Evolutionary conservation across 768 basidiomycete genomes (phyloP).

Genomic region (Leccinum subgranulosum): DNA sequence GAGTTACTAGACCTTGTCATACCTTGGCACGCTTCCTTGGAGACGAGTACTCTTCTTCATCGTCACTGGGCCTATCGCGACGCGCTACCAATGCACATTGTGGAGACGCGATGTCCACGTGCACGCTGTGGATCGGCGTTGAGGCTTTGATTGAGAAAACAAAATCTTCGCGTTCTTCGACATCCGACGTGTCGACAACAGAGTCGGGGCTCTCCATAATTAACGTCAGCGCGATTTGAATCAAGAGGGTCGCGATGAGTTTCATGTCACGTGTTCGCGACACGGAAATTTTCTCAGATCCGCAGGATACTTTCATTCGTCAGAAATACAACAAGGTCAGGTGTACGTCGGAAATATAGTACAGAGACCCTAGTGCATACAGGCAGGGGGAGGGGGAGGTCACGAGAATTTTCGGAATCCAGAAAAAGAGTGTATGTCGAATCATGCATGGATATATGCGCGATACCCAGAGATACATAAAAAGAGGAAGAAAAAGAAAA

Average conservation of each 20-base stretch:
- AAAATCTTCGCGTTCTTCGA: constrained; percentile 54
- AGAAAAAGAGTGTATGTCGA: constrained; percentile 7
- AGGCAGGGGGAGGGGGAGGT: background rate
- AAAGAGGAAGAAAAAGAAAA: background rate
- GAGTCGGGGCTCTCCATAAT: constrained; percentile 31
- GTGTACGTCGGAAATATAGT: constrained; percentile 5
- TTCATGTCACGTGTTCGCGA: constrained; percentile 19
- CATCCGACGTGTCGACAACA: constrained; percentile 60
- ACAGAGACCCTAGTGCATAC: constrained; percentile 4
- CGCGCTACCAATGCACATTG: background rate
- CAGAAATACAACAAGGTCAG: constrained; percentile 18
- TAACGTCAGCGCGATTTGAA: background rate
- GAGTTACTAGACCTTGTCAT: background rate
- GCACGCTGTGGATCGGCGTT: background rate
- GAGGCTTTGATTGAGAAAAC: constrained; percentile 10
- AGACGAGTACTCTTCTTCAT: constrained; percentile 19
- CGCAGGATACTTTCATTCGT: background rate
- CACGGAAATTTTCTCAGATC: background rate
- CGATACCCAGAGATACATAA: constrained; percentile 22
- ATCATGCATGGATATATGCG: constrained; percentile 24
- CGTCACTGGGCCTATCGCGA: constrained; percentile 2
- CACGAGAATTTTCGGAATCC: constrained; percentile 1
- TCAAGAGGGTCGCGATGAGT: background rate
- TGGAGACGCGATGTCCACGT: background rate
- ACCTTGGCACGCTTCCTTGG: constrained; percentile 41